Evolutionary conservation across 1,284 basidiomycete genomes (phyloP).

Genomic region (Gymnopus androsaceus): DNA sequence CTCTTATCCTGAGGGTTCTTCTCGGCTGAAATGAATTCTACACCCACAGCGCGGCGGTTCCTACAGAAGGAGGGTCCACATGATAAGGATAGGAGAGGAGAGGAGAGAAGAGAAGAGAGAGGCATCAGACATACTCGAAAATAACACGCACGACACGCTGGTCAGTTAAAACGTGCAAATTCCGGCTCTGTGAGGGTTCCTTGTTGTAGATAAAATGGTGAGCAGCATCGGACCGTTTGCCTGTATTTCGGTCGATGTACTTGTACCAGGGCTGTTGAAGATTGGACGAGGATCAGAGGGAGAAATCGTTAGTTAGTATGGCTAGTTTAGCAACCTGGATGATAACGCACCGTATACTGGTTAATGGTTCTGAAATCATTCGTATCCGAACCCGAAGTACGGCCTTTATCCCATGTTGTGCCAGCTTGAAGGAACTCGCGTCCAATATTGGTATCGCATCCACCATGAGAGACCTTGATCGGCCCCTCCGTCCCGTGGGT

Average conservation of each 20-base stretch:
- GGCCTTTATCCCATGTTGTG: constrained; percentile 28
- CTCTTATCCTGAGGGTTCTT: not conserved
- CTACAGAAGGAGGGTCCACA: constrained; percentile 24
- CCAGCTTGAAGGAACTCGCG: constrained; percentile 32
- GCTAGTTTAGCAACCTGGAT: not conserved
- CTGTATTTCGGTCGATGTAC: constrained; percentile 6
- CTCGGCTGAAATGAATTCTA: constrained; percentile 35
- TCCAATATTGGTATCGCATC: constrained; percentile 26
- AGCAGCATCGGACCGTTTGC: constrained; percentile 7
- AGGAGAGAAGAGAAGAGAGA: not conserved
- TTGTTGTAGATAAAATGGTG: constrained; percentile 13
- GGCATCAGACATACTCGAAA: constrained; percentile 7
- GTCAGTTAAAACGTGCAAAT: not conserved
- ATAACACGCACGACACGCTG: constrained; percentile 7
- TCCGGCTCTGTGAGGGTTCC: not conserved
- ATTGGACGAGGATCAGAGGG: not conserved
- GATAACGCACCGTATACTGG: constrained; percentile 2
- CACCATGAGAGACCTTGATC: constrained; percentile 33
- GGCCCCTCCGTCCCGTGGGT: constrained; percentile 41
- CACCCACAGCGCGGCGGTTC: constrained; percentile 37
- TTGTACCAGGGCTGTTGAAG: not conserved
- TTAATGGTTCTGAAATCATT: constrained; percentile 27
- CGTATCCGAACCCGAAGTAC: constrained; percentile 25
- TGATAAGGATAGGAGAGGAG: not conserved
- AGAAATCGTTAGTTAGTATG: not conserved